Evolutionary conservation across 2,329 filamentous ascomycete genomes (phyloP).

Genomic region (Ciborinia camelliae): DNA sequence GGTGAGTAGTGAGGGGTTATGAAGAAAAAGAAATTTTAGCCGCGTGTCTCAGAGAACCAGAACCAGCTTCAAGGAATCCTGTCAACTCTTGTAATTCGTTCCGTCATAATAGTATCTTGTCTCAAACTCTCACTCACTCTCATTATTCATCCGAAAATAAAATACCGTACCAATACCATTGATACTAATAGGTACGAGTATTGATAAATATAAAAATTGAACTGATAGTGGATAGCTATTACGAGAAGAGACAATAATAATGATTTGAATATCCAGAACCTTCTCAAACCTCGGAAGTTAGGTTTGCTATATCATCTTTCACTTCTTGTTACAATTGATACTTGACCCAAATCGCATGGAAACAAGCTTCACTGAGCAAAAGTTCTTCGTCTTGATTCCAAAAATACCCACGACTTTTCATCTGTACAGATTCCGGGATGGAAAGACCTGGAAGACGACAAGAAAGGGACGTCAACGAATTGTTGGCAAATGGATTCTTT

Average conservation of each 20-base stretch:
- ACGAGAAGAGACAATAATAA: background rate
- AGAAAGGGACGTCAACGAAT: constrained; percentile 29
- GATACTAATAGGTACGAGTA: no score
- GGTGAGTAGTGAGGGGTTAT: constrained; percentile 1
- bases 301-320: background rate
- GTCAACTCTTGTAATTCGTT: constrained; percentile 10
- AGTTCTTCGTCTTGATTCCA: constrained; percentile 2
- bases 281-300: no score
- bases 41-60: constrained; percentile 10
- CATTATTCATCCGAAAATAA: background rate
- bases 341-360: background rate
- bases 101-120: background rate
- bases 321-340: background rate
- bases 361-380: background rate
- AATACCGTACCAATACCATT: background rate
- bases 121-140: background rate
- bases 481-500: constrained; percentile 50
- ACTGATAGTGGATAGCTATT: background rate
- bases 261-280: constrained; percentile 6
- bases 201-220: no score
- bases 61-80: background rate
- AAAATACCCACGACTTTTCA: background rate
- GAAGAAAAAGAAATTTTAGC: constrained; percentile 11
- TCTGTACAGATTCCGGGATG: constrained; percentile 21
- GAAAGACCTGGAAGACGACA: constrained; percentile 23